Evolutionary conservation across 2,329 filamentous ascomycete species (phyloP).

Genomic region (Monosporascus sp.): DNA sequence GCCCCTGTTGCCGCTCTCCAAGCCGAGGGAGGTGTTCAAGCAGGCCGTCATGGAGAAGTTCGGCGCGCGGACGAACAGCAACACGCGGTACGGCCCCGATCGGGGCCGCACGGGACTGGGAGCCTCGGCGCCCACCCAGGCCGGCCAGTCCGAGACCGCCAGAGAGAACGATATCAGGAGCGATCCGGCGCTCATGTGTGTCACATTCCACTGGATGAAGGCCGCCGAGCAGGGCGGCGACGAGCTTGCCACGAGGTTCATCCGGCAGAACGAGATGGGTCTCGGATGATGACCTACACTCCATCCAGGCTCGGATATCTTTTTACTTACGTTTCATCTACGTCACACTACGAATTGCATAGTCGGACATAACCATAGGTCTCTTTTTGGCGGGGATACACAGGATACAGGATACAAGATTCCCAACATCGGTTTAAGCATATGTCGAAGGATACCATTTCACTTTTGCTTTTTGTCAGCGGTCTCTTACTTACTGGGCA

Average conservation of each 20-base stretch:
- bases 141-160: slow-evolving; percentile 23
- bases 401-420: not conserved
- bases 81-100: slow-evolving; percentile 25
- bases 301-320: not conserved
- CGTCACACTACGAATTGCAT: not conserved
- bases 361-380: too few species aligned
- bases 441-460: not conserved
- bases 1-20: slow-evolving; percentile 76
- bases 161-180: slow-evolving; percentile 53
- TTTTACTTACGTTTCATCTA: not conserved
- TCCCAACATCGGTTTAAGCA: not conserved
- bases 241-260: slow-evolving; percentile 72
- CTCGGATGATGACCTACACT: slow-evolving; percentile 11
- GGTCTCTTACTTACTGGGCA: not conserved
- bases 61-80: slow-evolving; percentile 34
- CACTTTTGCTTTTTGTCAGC: not conserved
- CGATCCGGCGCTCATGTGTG: slow-evolving; percentile 84
- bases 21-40: slow-evolving; percentile 85
- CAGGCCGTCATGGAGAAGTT: slow-evolving; percentile 74
- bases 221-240: slow-evolving; percentile 81
- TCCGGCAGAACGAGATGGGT: slow-evolving; percentile 58
- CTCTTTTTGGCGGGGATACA: not conserved
- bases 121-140: slow-evolving; percentile 14
- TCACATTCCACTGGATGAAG: slow-evolving; percentile 97
- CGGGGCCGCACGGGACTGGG: slow-evolving; percentile 23